Conservation (phyloP, 1,284 basidiomycete species). For the Puccinia triticina region DNA sequence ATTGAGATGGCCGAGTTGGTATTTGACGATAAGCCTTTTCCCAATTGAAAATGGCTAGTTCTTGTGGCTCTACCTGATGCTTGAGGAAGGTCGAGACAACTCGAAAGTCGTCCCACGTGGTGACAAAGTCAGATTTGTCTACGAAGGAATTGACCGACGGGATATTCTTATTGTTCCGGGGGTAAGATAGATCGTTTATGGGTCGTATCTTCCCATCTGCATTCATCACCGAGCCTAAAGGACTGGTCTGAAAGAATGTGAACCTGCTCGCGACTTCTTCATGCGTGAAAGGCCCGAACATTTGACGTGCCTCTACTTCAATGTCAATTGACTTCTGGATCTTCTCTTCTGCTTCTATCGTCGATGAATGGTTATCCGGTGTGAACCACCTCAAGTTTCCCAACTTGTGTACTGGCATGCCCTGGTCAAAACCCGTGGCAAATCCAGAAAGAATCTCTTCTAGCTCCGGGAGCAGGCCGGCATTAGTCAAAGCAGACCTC, state of each 20-base stretch:
- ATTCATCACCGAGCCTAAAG: constrained; percentile 15
- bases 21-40: no score
- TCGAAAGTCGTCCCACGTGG: not conserved
- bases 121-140: no score
- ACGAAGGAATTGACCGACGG: constrained; percentile 12
- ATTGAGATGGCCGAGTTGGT: not conserved
- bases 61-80: not conserved
- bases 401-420: not conserved
- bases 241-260: not conserved
- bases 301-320: not conserved
- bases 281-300: constrained; percentile 16
- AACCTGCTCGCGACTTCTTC: not conserved
- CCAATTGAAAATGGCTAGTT: not conserved
- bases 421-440: not conserved
- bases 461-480: not conserved
- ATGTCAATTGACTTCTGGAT: not conserved
- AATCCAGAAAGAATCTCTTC: not conserved
- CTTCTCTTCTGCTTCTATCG: not conserved
- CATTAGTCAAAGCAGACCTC: not conserved
- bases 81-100: not conserved
- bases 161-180: not conserved
- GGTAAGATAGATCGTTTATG: not conserved
- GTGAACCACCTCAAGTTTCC: not conserved
- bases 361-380: not conserved
- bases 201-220: constrained; percentile 2